Base-by-base conservation (phyloP, 768 basidiomycete genomes). In the Dioszegia aurantiaca region DNA sequence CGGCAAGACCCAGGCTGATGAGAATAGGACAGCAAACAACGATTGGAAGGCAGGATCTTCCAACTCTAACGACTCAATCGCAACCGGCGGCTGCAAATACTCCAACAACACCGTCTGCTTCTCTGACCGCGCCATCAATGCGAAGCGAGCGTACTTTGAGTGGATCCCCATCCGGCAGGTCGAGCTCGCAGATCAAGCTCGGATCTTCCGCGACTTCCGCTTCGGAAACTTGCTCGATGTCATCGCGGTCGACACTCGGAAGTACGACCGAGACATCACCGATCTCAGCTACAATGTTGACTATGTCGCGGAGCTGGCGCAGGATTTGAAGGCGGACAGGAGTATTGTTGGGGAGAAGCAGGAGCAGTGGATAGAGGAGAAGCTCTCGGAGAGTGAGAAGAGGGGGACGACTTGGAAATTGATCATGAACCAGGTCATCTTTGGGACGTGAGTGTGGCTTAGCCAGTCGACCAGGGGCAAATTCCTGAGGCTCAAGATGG, bases 191-290 rank as follows among this genome's bases (percentile, higher is more conserved):
- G 83, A 85, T 71, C 80, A 83, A 62, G 80, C 84, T 12, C 78
- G 83, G 28, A 84, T 85, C 56, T 85, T 83, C 83, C 79, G 84
- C 31, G 84, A 83, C 66, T 85, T 85, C 76, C 80, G 83, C 69
- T 81, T 85, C 37, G 84, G 84, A 39, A 82, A 83, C 70, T 79
- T 85, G 21, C 63, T 84, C 65, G 83, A 84, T 65, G 69, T 85
- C 62, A 80, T 82, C 5, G 83, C 84, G 80, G 77, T 85, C 12
- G 84, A 85, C 69, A 85, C 84, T 16, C 80, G 84, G 27, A 61
- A 67, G 54, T 67, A 67, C 68, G 81, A 84, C 60, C 77, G 83
- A 55, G 82, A 83, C 64, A 69, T 84, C 28, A 84, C 83, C 10
- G 83, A 84, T 68, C 80, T 83, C 58, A 69, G 77, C 61, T 84